Percentiles rank a stretch among this genome's conserved stretches.
Conservation (phyloP, 345 rosid species). For the Xanthoceras sorbifolium region DNA sequence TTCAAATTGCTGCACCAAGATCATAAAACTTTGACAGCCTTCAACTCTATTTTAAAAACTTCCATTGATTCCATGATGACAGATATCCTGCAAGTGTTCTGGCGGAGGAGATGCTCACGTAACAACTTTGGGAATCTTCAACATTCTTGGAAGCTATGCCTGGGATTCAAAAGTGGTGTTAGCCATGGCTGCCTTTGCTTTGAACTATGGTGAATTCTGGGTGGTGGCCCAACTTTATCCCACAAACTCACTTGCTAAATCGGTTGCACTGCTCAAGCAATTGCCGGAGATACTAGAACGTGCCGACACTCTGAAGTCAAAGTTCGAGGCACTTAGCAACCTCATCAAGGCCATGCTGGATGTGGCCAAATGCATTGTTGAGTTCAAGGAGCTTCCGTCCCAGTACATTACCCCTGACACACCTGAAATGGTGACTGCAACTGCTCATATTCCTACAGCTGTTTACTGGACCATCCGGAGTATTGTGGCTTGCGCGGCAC, state of each 20-base stretch:
- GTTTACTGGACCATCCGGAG: slow-evolving; percentile 62
- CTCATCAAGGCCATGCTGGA: slow-evolving; percentile 45
- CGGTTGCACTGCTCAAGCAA: slow-evolving; percentile 54
- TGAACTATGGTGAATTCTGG: slow-evolving; percentile 63
- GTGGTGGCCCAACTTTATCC: slow-evolving; percentile 51
- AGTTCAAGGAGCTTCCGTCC: slow-evolving; percentile 49
- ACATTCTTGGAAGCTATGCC: slow-evolving; percentile 36
- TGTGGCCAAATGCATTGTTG: slow-evolving; percentile 50
- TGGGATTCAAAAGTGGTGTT: slow-evolving; percentile 70
- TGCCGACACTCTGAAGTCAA: slow-evolving; percentile 32
- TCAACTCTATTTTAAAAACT: background rate
- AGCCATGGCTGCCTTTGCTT: slow-evolving; percentile 56
- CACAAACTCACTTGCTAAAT: slow-evolving; percentile 58
- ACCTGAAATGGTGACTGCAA: slow-evolving; percentile 33
- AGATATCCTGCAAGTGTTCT: slow-evolving; percentile 53
- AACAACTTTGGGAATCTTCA: slow-evolving; percentile 43
- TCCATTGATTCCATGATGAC: slow-evolving; percentile 3
- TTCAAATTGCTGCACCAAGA: no score
- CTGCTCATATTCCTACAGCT: slow-evolving; percentile 53
- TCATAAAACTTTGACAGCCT: background rate
- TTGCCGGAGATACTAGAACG: slow-evolving; percentile 44
- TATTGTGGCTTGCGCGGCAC: slow-evolving; percentile 46
- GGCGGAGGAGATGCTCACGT: slow-evolving; percentile 51
- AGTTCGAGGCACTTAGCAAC: slow-evolving; percentile 39
- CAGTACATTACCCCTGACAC: slow-evolving; percentile 41